Conservation (phyloP, 129 eudicot genomes). For the Saussurea involucrata region DNA sequence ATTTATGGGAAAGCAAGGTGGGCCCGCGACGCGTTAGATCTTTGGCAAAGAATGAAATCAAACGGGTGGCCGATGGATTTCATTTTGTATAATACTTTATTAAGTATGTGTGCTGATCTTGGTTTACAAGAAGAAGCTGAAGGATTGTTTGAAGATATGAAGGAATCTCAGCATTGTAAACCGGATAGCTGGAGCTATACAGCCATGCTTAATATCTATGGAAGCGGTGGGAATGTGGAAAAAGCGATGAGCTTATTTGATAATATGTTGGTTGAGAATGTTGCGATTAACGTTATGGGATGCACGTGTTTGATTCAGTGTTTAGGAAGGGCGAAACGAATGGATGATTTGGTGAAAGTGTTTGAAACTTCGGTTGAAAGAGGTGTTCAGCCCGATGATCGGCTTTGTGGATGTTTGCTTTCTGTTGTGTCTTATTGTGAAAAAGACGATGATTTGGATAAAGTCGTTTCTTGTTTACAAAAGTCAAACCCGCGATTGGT, state of each 20-base stretch:
- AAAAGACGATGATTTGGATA: slow-evolving; percentile 45
- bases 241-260: slow-evolving; percentile 62
- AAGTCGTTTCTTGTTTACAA: slow-evolving; percentile 45
- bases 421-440: slow-evolving; percentile 60
- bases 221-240: slow-evolving; percentile 59
- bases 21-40: slow-evolving; percentile 59
- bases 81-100: slow-evolving; percentile 54
- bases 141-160: slow-evolving; percentile 64
- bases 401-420: slow-evolving; percentile 67
- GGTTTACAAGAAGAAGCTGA: slow-evolving; percentile 69
- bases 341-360: slow-evolving; percentile 54
- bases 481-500: slow-evolving; percentile 53
- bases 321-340: slow-evolving; percentile 55
- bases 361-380: slow-evolving; percentile 40
- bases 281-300: slow-evolving; percentile 63
- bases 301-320: slow-evolving; percentile 72
- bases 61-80: slow-evolving; percentile 75
- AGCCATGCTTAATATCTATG: slow-evolving; percentile 65
- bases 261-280: slow-evolving; percentile 44
- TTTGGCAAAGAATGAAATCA: slow-evolving; percentile 61
- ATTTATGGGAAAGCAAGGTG: slow-evolving; percentile 70
- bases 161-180: slow-evolving; percentile 31
- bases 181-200: slow-evolving; percentile 80
- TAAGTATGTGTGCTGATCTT: slow-evolving; percentile 77
- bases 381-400: slow-evolving; percentile 63